These are phyloP conservation scores for Paraconiothyrium brasiliense DNA, from an alignment of 2,329 filamentous ascomycete genomes.

Conservation along the genomic window DNA sequence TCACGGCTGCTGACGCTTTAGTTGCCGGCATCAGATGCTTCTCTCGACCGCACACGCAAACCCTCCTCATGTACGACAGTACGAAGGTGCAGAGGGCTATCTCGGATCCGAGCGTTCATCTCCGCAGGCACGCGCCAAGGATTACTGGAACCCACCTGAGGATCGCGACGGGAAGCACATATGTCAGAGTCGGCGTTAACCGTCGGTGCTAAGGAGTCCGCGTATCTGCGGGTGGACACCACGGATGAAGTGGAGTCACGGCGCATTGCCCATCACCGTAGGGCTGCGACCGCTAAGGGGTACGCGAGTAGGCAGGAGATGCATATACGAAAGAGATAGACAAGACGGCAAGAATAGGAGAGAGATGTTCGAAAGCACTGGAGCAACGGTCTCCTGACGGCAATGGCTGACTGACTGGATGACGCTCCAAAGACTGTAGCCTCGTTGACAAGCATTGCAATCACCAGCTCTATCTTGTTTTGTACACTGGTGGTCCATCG, in stretches of 20 bases:
- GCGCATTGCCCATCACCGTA: neutral
- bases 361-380: no score
- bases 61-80: neutral
- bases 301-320: no score
- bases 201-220: neutral
- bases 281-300: neutral
- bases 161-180: neutral
- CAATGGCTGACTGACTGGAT: no score
- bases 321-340: no score
- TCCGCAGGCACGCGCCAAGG: neutral
- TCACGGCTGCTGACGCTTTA: slow-evolving; percentile 3
- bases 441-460: no score
- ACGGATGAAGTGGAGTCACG: neutral
- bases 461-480: neutral
- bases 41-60: neutral
- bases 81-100: neutral
- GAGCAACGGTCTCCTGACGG: no score
- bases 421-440: no score
- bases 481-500: neutral
- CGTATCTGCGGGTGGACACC: no score
- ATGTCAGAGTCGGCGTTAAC: neutral
- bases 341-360: no score
- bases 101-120: slow-evolving; percentile 1
- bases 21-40: slow-evolving; percentile 2
- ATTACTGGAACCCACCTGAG: neutral